phyloP scores from a whole-genome alignment of 805 yeast genomes.

The Naumovozyma castellii region DNA sequence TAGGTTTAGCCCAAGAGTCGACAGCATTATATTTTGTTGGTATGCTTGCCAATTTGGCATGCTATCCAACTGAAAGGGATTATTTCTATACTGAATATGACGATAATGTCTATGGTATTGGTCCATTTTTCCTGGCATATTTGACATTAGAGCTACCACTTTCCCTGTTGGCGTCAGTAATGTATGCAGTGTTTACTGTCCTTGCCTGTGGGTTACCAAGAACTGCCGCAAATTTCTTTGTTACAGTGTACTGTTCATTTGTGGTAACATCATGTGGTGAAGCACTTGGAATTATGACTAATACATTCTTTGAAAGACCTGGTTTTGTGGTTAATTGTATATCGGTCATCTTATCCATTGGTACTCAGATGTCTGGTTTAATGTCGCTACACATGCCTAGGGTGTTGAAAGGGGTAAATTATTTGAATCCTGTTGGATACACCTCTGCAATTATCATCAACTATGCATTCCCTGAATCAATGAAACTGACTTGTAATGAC shows the following conservation, averaged over 20 bases:
- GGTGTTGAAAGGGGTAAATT: slow-evolving; percentile 62
- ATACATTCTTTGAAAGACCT: slow-evolving; percentile 60
- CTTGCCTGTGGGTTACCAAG: slow-evolving; percentile 68
- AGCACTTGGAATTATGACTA: slow-evolving; percentile 72
- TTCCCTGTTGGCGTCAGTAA: slow-evolving; percentile 35
- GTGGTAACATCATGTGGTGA: slow-evolving; percentile 68
- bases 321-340: slow-evolving; percentile 75
- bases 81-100: slow-evolving; percentile 70
- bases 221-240: slow-evolving; percentile 56
- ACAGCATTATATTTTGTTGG: slow-evolving; percentile 70
- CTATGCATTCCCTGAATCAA: slow-evolving; percentile 43
- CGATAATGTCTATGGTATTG: slow-evolving; percentile 59
- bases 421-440: slow-evolving; percentile 68
- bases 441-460: slow-evolving; percentile 54
- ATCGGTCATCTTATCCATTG: slow-evolving; percentile 55
- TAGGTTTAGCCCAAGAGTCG: slow-evolving; percentile 70
- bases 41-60: slow-evolving; percentile 64
- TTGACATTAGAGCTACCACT: slow-evolving; percentile 27
- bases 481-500: slow-evolving; percentile 42
- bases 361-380: slow-evolving; percentile 77
- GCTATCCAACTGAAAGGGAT: slow-evolving; percentile 65
- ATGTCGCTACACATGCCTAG: slow-evolving; percentile 69
- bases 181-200: slow-evolving; percentile 54
- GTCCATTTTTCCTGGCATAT: slow-evolving; percentile 44
- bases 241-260: slow-evolving; percentile 45